Evolutionary conservation across 2,329 filamentous ascomycete species (phyloP).

Genomic region (Sclerotinia borealis): DNA sequence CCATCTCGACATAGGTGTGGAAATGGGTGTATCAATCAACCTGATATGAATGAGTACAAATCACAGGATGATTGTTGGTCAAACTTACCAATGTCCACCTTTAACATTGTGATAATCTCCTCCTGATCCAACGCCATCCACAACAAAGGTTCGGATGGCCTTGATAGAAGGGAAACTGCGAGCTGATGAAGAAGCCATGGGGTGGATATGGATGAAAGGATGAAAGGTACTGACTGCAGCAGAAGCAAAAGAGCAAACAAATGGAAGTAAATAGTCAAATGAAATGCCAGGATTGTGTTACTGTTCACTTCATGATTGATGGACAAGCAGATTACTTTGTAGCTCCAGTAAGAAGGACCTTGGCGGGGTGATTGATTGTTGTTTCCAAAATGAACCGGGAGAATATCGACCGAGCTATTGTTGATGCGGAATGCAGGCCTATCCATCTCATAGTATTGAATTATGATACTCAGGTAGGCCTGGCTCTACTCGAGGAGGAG

Average conservation of each 20-base stretch:
- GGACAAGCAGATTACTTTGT: background rate
- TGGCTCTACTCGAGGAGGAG: no score
- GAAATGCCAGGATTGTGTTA: background rate
- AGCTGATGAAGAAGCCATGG: slow-evolving; percentile 26
- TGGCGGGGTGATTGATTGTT: slow-evolving; percentile 3
- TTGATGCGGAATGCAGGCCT: background rate
- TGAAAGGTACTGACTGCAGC: background rate
- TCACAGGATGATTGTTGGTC: background rate
- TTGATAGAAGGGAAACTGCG: slow-evolving; percentile 66
- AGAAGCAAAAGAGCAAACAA: background rate
- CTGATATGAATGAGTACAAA: slow-evolving; percentile 40
- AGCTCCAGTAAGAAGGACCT: background rate
- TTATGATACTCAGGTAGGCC: background rate
- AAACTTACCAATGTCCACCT: slow-evolving; percentile 56
- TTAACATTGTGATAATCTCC: slow-evolving; percentile 93
- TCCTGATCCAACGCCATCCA: slow-evolving; percentile 56
- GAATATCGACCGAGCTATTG: slow-evolving; percentile 11
- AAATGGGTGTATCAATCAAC: slow-evolving; percentile 88
- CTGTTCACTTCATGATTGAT: background rate
- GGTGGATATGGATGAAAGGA: slow-evolving; percentile 2
- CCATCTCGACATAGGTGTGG: slow-evolving; percentile 86
- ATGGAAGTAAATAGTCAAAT: background rate
- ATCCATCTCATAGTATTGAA: background rate
- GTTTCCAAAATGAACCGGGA: slow-evolving; percentile 2
- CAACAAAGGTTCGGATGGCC: slow-evolving; percentile 66